Evolutionary conservation across 345 rosid species (phyloP), one percentile per base, ranked within the genome.

Genomic region (Salix dunnii): DNA sequence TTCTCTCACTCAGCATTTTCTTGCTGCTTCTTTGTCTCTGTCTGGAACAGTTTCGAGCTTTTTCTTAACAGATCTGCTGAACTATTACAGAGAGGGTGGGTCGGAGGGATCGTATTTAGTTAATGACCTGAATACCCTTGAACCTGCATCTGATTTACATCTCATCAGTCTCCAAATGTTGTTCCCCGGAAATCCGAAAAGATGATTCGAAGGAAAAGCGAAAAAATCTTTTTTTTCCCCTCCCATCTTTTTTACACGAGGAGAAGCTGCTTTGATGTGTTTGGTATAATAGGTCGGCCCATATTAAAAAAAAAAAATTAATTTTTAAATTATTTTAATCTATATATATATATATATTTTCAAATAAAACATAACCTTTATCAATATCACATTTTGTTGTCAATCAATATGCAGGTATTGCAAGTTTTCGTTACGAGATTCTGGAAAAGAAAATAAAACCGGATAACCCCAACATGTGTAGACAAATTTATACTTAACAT

Each of bases 51-150:
- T 71, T 74, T 77, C 72, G 36, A 75, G 67, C 80, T 69, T 77
- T 64, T 35, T 63, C 81, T 58, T 25, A 6, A 64, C 58, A 63
- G 38, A 82, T 80, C 77, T 76, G 82, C 76, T 73, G 25, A 58
- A 61, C 74, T 25, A 35, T 71, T 73, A 30, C 64, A 23, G 79
- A 27, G 35, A 31, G 67, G 18, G 35, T 30, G 67, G 67, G 67
- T 9, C 33, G 7, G 30, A 36, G 63, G 51, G 70, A 30, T 20
- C 8, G 35, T 21, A 64, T 36, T 76, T 74, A 73, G 71, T 77
- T 31, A 75, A 31, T 67, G 2, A 67, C 42, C 36, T 43, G 60
- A 42, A 67, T 64, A 55, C 74, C 60, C 71, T 40, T 73, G 51
- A 72, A 30, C 5, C 66, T 71, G 21, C 61, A 58, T 71, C 53